Conservation (phyloP, 1,284 basidiomycete species). For the Rhodotorula sp. region DNA sequence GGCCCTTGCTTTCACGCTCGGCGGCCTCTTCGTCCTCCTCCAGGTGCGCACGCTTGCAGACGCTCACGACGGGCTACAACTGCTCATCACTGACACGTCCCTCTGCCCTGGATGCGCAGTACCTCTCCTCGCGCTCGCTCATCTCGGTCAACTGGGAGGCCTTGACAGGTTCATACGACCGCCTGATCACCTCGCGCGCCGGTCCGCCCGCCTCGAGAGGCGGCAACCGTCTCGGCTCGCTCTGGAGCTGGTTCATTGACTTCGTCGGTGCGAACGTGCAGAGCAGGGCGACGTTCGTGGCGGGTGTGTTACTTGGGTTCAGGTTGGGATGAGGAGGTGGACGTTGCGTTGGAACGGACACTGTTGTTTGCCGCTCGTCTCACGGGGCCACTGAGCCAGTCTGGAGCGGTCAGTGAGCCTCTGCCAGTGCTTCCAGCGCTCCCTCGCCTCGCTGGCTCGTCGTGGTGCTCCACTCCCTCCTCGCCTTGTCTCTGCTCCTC, state of each 20-base stretch:
- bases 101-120: no score
- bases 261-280: slow-evolving; percentile 43
- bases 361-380: no score
- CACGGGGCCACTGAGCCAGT: no score
- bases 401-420: no score
- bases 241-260: slow-evolving; percentile 39
- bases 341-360: neutral
- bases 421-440: no score
- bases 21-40: slow-evolving; percentile 42
- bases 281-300: slow-evolving; percentile 42
- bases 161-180: slow-evolving; percentile 40
- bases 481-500: neutral
- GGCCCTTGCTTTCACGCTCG: slow-evolving; percentile 41
- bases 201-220: slow-evolving; percentile 21
- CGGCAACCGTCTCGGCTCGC: slow-evolving; percentile 33
- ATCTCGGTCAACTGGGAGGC: slow-evolving; percentile 42
- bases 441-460: no score
- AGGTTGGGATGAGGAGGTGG: slow-evolving; percentile 23
- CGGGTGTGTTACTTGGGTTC: slow-evolving; percentile 39
- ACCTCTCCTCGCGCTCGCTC: slow-evolving; percentile 42
- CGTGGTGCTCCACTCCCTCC: no score
- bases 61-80: neutral
- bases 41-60: slow-evolving; percentile 24
- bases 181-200: slow-evolving; percentile 28
- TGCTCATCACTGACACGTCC: no score